These are phyloP conservation scores for Lasiosphaeria ovina DNA, from an alignment of 495 filamentous ascomycete species.

Conservation along the genomic window DNA sequence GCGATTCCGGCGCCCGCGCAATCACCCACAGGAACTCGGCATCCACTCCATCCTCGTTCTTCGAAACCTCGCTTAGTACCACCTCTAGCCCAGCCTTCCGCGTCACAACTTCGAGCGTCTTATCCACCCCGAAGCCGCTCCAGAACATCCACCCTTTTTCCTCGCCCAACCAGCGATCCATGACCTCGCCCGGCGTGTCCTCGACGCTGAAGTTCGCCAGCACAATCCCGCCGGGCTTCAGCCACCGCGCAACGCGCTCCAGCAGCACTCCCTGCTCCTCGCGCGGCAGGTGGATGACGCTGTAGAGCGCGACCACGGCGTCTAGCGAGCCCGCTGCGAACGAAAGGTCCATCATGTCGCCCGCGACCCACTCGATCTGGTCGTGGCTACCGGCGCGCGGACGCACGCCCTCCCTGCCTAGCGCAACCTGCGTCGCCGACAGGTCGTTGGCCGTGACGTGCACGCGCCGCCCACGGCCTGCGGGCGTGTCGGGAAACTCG, in stretches of 20 bases:
- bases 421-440: slow-evolving; percentile 30
- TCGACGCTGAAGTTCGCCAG: slow-evolving; percentile 32
- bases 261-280: slow-evolving; percentile 37
- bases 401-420: slow-evolving; percentile 7
- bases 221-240: slow-evolving; percentile 31
- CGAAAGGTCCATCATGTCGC: slow-evolving; percentile 34
- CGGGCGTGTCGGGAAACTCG: slow-evolving; percentile 2
- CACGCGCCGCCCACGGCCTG: slow-evolving; percentile 4
- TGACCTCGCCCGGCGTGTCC: slow-evolving; percentile 19
- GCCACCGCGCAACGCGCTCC: slow-evolving; percentile 24
- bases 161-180: slow-evolving; percentile 30
- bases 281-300: slow-evolving; percentile 37
- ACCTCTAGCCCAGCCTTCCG: slow-evolving; percentile 27
- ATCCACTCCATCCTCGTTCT: slow-evolving; percentile 25
- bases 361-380: slow-evolving; percentile 20
- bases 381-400: slow-evolving; percentile 14
- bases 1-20: slow-evolving; percentile 9
- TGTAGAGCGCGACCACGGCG: slow-evolving; percentile 32
- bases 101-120: slow-evolving; percentile 23
- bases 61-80: slow-evolving; percentile 18
- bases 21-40: slow-evolving; percentile 35
- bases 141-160: slow-evolving; percentile 39
- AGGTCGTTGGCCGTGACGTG: slow-evolving; percentile 33
- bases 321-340: slow-evolving; percentile 26
- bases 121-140: slow-evolving; percentile 35